Percentiles rank a stretch among this genome's conserved stretches.
These are phyloP conservation scores for Taphrina communis DNA, from an alignment of 1,139 yeast species.

Conservation along the genomic window DNA sequence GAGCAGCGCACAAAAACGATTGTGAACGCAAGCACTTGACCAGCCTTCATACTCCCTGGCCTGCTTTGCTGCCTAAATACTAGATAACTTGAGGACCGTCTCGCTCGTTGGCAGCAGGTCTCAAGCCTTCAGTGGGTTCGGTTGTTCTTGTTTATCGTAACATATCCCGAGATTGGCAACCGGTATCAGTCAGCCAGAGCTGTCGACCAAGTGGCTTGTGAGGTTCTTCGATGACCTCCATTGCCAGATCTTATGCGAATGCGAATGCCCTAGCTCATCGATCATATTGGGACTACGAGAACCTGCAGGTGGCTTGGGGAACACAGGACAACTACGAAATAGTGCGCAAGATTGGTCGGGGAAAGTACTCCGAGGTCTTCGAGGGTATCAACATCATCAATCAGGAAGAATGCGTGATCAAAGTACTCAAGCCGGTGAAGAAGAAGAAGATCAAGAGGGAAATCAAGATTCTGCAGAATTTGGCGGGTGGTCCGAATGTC, in stretches of 20 bases:
- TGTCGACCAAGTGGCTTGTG: background rate
- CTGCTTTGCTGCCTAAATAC: background rate
- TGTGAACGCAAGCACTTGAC: background rate
- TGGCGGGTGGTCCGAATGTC: conserved; percentile 85
- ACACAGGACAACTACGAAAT: conserved; percentile 83
- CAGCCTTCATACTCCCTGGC: background rate
- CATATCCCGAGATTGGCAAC: too few species aligned
- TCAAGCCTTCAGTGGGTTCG: too few species aligned
- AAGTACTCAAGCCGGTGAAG: conserved; percentile 95
- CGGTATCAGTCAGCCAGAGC: background rate
- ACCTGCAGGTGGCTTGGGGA: conserved; percentile 63
- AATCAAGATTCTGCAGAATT: conserved; percentile 85
- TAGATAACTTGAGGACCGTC: background rate
- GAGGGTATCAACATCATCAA: conserved; percentile 65
- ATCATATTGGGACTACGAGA: conserved; percentile 93
- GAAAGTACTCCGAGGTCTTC: conserved; percentile 96
- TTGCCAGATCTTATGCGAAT: conserved; percentile 87
- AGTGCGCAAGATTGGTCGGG: conserved; percentile 89
- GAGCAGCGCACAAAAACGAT: background rate
- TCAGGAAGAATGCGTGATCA: conserved; percentile 67
- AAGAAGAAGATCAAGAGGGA: conserved; percentile 95
- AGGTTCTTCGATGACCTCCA: conserved; percentile 54
- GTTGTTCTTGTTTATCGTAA: too few species aligned
- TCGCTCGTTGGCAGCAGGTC: too few species aligned
- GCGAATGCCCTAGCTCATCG: conserved; percentile 78